Conservation (phyloP, 1,284 basidiomycete species). For the Rhodotorula glutinis region DNA sequence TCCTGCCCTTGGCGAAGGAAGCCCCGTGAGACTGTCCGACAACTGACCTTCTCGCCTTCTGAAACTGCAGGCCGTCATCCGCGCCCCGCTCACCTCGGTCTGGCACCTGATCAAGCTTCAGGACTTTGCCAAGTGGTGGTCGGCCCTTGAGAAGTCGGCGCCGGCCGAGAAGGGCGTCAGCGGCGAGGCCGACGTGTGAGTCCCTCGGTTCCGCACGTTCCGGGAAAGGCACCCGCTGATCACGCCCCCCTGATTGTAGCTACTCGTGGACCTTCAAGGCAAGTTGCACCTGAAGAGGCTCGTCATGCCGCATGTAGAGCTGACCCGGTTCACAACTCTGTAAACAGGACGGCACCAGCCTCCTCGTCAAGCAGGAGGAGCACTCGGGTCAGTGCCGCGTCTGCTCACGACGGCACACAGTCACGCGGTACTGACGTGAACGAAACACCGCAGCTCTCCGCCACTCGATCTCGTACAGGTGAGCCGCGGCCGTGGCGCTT, state of each 20-base stretch:
- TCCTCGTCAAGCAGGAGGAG: conserved; percentile 46
- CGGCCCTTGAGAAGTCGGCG: conserved; percentile 26
- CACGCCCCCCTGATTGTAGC: background rate
- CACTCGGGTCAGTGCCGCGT: conserved; percentile 26
- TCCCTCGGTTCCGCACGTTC: background rate
- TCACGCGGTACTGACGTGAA: background rate
- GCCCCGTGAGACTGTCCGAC: too few relatives aligned
- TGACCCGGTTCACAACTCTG: too few relatives aligned
- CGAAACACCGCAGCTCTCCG: conserved; percentile 32
- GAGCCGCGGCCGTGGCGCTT: conserved; percentile 19
- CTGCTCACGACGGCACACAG: background rate
- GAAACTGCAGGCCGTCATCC: conserved; percentile 43
- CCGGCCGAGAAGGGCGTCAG: conserved; percentile 23
- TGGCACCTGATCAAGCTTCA: conserved; percentile 46
- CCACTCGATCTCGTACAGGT: conserved; percentile 46
- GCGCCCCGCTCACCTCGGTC: conserved; percentile 35
- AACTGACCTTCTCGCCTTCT: too few relatives aligned
- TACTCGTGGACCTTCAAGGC: conserved; percentile 41
- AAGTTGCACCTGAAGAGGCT: background rate
- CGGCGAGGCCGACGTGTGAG: conserved; percentile 34
- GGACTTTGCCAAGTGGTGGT: conserved; percentile 41
- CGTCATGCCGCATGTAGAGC: too few relatives aligned
- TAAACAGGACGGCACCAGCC: conserved; percentile 24
- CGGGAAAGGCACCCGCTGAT: too few relatives aligned
- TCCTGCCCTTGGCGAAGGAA: too few relatives aligned